Base-by-base conservation (phyloP, 305 asterid species). In the Fraxinus albicans region DNA sequence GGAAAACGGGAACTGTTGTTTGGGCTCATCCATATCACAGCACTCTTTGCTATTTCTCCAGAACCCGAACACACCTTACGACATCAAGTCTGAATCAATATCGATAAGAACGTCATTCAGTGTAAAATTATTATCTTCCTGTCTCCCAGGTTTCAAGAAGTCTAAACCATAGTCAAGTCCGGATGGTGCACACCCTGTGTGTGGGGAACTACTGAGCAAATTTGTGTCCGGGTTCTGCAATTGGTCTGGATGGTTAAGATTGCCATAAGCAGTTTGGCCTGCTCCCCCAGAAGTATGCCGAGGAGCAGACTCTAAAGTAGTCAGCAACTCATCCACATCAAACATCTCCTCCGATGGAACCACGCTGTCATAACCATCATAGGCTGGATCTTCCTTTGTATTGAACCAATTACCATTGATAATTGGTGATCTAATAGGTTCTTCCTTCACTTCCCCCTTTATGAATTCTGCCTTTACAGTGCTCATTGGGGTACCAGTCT, bases 281-380 rank as follows among this genome's bases (percentile, higher is more conserved):
- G 21, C 78, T 4, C 47, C 60, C 38, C 78, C 81, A 0, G 73
- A 15, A 60, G 63, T 70, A 70, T 77, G 70, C 5, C 19, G 29
- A 0, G 85, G 86, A 2, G 81, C 13, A 8, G 87, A 47, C 6
- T 86, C 90, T 78, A 94, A 74, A 1, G 83, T 73, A 1, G 85
- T 82, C 55, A 94, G 87, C 12, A 93, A 85, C 84, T 93, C 94
- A 0, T 92, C 95, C 77, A 89, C 89, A 9, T 93, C 93, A 79
- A 94, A 90, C 93, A 89, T 84, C 83, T 90, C 93, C 5, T 88
- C 91, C 77, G 36, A 17, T 67, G 40, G 33, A 1, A 65, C 73
- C 33, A 27, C 9, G 19, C 38, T 19, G 27, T 10, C 13, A 1
- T 21, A 65, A 27, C 38, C n/a, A 69, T 29, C 40, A 9, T n/a